phyloP scores from a whole-genome alignment of 441 rosid species.

The Populus tomentosa region DNA sequence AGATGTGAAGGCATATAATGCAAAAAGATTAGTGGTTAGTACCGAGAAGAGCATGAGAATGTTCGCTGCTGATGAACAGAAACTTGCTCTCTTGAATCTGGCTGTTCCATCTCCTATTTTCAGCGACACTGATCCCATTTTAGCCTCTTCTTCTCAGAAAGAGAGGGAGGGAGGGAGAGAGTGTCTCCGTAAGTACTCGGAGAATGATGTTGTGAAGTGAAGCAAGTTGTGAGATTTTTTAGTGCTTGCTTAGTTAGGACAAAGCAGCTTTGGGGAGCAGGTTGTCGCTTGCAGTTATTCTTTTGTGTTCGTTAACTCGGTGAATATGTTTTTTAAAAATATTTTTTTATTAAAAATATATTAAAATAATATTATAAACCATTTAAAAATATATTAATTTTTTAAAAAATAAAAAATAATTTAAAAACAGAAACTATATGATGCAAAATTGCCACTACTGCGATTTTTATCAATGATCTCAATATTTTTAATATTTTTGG shows the following conservation, averaged over 20 bases:
- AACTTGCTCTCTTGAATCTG: slow-evolving; percentile 65
- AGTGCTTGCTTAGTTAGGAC: not conserved
- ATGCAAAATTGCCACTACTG: not conserved
- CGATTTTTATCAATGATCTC: not conserved
- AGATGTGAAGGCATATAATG: slow-evolving; percentile 86
- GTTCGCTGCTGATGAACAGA: slow-evolving; percentile 85
- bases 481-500: not conserved
- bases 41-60: slow-evolving; percentile 92
- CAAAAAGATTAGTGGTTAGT: slow-evolving; percentile 80
- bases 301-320: not conserved
- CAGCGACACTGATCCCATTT: slow-evolving; percentile 81
- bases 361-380: not conserved
- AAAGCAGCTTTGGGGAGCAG: not conserved
- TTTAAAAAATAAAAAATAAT: no score
- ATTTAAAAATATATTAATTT: no score
- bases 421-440: not conserved
- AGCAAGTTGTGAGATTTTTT: slow-evolving; percentile 8
- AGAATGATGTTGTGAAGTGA: slow-evolving; percentile 8
- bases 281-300: not conserved
- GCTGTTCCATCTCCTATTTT: slow-evolving; percentile 90
- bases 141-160: not conserved
- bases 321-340: no score
- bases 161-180: not conserved
- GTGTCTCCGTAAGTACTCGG: not conserved
- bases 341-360: no score